Base-by-base conservation (phyloP, 2,329 filamentous ascomycete genomes). In the Penicillium sp. region DNA sequence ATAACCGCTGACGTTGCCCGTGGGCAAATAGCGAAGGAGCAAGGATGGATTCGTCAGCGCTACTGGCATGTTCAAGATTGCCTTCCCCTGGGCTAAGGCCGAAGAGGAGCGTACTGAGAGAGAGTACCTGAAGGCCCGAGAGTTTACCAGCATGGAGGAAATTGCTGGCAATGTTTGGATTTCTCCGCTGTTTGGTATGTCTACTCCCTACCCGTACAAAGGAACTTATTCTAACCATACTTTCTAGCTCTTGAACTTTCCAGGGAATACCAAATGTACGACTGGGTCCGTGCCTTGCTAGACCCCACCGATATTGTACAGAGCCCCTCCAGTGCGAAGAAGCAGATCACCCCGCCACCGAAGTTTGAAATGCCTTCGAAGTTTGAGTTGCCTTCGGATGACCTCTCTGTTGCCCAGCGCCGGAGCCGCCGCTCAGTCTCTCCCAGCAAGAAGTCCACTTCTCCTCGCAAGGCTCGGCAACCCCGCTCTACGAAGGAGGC, bases 81-180 rank as follows among this genome's bases (percentile, higher is more conserved):
- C 85, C 12, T 88, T 86, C 64, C 85, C 85, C 1, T 85, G 83
- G 83, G 84, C 84, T 23, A 82, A 83, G 54, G 69, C 77, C 29
- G 77, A 81, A 2, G 84, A 88, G 61, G 85, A 87, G 64, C 75
- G 78, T 42, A 70, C 71, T 2, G 85, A 88, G 70, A 82, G 85
- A 61, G 81, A 82, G 51, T 92, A 91, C 75, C 87, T 99, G 76
- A 97, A 96, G 79, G 85, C 83, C 6, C 86, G 94, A 26, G 76
- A 85, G 31, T 88, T 88, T 27, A 95, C 92, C 9, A 96, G 92
- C 66, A 82, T 82, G 54, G 92, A 97, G 70, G 94, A 97, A 80
- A 92, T 94, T 27, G 94, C 94, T 25, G 94, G 94, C 44, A 99
- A 97, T 73, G 86, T 99, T 50, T 99, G 94, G 94, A 92, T 97